Conservation (phyloP, 129 eudicot species). For the Chrysanthemum seticuspe region DNA sequence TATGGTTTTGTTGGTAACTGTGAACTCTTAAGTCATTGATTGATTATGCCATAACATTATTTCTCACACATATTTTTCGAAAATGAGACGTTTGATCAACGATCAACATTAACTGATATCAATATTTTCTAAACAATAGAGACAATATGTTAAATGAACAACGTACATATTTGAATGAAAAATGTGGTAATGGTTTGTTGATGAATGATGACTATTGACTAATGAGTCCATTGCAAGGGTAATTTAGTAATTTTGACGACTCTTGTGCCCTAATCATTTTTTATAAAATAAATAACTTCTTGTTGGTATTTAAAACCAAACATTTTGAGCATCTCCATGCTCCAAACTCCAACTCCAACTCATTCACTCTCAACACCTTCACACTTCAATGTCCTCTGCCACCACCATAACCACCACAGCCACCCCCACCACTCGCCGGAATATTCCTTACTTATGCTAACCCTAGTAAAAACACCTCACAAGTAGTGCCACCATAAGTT, state of each 20-base stretch:
- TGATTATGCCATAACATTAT: no score
- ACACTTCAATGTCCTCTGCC: conserved; percentile 35
- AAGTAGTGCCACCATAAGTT: background rate
- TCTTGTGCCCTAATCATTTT: conserved; percentile 34
- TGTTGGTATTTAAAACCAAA: conserved; percentile 43
- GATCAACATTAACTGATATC: no score
- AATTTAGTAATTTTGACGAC: conserved; percentile 22
- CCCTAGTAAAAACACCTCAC: conserved; percentile 4
- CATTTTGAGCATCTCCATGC: conserved; percentile 40
- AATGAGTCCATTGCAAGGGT: conserved; percentile 22
- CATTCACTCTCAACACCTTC: conserved; percentile 21
- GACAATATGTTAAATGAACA: no score
- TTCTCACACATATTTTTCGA: no score
- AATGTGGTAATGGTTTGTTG: background rate
- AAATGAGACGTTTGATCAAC: no score
- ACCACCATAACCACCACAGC: conserved; percentile 15
- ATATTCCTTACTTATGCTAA: conserved; percentile 10
- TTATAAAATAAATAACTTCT: conserved; percentile 17
- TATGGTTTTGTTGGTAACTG: no score
- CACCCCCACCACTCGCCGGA: conserved; percentile 7
- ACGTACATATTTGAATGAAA: no score
- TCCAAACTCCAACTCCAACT: conserved; percentile 27
- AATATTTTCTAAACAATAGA: no score
- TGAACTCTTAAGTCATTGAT: no score
- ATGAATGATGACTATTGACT: background rate